A percentile compares a stretch with the other conserved stretches of the same genome.
These are phyloP conservation scores for Cornus suecica DNA, from an alignment of 148 eudicot genomes.

Conservation along the genomic window DNA sequence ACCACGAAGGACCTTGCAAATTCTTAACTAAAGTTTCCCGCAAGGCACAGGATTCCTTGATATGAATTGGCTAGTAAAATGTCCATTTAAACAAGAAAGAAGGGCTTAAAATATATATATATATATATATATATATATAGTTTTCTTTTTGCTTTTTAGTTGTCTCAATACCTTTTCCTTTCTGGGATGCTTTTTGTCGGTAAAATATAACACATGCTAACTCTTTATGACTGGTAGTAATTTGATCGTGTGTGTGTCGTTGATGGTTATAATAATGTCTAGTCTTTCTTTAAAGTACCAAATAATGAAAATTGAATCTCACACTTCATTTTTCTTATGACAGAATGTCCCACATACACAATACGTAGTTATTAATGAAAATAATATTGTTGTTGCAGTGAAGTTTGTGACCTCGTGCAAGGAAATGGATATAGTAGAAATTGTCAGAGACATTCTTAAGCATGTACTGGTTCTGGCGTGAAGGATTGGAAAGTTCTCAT, in stretches of 20 bases:
- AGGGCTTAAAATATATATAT: no score
- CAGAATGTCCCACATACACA: neutral
- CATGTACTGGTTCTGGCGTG: conserved; percentile 22
- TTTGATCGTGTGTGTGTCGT: neutral
- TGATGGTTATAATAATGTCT: neutral
- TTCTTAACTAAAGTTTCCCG: no score
- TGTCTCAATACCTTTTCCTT: no score
- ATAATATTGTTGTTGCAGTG: conserved; percentile 17
- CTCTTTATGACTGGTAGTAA: neutral
- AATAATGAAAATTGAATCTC: neutral
- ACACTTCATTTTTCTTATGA: neutral
- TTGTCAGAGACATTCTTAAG: conserved; percentile 29
- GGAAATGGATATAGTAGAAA: conserved; percentile 29
- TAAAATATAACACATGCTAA: no score
- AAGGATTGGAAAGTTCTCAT: neutral
- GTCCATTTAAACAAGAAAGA: no score
- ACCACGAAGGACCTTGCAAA: neutral
- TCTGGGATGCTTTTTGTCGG: no score
- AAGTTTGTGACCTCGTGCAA: conserved; percentile 39
- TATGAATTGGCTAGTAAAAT: no score
- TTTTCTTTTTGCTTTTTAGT: no score
- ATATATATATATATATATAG: no score
- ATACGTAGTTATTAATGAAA: neutral
- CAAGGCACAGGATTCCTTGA: no score
- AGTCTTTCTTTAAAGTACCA: neutral